These are phyloP conservation scores for Parachlorella kessleri DNA, from an alignment of 139 green algal species.

Conservation along the genomic window DNA sequence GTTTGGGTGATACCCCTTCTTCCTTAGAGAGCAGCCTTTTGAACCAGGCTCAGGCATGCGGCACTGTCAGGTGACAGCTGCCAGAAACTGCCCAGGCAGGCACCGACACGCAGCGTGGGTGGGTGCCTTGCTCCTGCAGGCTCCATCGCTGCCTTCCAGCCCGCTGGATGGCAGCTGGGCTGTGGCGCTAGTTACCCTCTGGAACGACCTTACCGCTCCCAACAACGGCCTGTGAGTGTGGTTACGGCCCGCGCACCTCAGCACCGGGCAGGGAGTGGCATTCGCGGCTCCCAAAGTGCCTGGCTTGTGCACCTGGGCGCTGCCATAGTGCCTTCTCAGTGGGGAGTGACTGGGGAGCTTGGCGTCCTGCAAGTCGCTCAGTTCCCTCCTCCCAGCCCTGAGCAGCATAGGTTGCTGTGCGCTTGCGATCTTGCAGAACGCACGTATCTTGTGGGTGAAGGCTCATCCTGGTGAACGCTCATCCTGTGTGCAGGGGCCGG, in stretches of 20 bases:
- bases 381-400: neutral
- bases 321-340: neutral
- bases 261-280: neutral
- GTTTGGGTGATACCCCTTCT: too few relatives aligned
- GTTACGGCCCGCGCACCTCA: neutral
- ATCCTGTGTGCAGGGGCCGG: slow-evolving; percentile 8
- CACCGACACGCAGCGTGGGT: too few relatives aligned
- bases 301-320: neutral
- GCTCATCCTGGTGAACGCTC: too few relatives aligned
- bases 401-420: neutral
- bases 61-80: too few relatives aligned
- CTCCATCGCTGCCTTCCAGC: neutral
- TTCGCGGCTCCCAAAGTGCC: neutral
- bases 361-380: neutral
- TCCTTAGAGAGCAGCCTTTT: too few relatives aligned
- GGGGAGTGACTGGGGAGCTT: too few relatives aligned
- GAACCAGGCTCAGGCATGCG: too few relatives aligned
- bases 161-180: slow-evolving; percentile 31
- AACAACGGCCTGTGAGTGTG: slow-evolving; percentile 24
- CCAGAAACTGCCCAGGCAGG: too few relatives aligned
- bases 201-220: slow-evolving; percentile 27
- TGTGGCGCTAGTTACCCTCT: slow-evolving; percentile 12
- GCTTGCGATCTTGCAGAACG: too few relatives aligned
- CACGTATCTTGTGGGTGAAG: too few relatives aligned
- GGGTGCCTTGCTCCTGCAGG: slow-evolving; percentile 11